A percentile compares a stretch with the other conserved stretches of the same genome.
phyloP scores from a whole-genome alignment of 2,329 filamentous ascomycete species.

The Claviceps citrina region DNA sequence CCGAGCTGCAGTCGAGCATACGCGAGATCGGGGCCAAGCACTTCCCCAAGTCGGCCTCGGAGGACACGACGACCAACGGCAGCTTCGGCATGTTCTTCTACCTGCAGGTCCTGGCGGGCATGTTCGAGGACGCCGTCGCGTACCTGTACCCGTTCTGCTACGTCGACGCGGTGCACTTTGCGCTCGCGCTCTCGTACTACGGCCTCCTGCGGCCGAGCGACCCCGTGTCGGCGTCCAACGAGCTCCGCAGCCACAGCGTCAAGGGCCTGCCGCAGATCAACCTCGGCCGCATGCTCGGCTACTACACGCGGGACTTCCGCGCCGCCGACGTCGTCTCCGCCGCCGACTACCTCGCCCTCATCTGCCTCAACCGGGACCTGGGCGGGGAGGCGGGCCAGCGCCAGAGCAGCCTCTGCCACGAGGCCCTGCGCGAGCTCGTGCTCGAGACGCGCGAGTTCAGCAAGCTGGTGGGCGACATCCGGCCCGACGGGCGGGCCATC shows the following conservation, averaged over 20 bases:
- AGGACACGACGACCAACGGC: slow-evolving; percentile 52
- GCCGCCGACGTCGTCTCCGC: slow-evolving; percentile 78
- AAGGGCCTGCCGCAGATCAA: slow-evolving; percentile 69
- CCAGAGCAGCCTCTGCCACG: slow-evolving; percentile 73
- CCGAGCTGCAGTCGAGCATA: slow-evolving; percentile 62
- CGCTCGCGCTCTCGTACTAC: slow-evolving; percentile 76
- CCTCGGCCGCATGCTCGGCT: slow-evolving; percentile 83
- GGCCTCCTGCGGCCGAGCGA: slow-evolving; percentile 78
- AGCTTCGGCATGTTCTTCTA: slow-evolving; percentile 87
- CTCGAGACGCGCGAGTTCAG: slow-evolving; percentile 96
- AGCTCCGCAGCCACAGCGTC: slow-evolving; percentile 51
- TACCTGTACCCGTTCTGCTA: slow-evolving; percentile 88
- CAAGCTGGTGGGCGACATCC: slow-evolving; percentile 81
- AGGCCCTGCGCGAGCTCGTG: slow-evolving; percentile 82
- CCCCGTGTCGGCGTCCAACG: slow-evolving; percentile 57
- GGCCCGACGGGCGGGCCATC: slow-evolving; percentile 69
- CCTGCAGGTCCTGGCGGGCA: slow-evolving; percentile 73
- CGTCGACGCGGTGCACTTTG: slow-evolving; percentile 87
- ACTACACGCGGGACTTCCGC: slow-evolving; percentile 92
- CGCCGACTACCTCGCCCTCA: slow-evolving; percentile 80
- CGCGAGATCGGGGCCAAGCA: slow-evolving; percentile 80
- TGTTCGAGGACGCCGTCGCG: slow-evolving; percentile 86
- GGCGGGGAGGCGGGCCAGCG: slow-evolving; percentile 57
- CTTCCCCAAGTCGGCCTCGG: slow-evolving; percentile 68
- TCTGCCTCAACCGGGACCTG: slow-evolving; percentile 81